Base-by-base conservation (phyloP, 495 filamentous ascomycete genomes). In the Alectoria sarmentosa region DNA sequence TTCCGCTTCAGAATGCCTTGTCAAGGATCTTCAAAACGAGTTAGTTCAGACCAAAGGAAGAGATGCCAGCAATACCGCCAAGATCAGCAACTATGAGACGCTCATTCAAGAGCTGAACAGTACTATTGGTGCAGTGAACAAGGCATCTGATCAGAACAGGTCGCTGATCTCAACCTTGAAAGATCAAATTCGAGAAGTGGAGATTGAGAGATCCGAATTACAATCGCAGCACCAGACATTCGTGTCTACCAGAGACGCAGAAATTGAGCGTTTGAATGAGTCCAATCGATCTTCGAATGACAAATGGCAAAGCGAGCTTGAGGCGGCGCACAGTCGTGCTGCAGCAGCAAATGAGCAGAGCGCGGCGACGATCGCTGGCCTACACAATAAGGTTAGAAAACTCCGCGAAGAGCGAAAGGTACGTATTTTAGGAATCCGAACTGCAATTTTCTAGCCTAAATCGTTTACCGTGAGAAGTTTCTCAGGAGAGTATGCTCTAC, bases 361-460 rank as follows among this genome's bases (percentile, higher is more conserved):
- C 6, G 36, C 34, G 23, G 56, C 61, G 13, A 39, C 38, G 19
- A 48, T 63, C 52, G 26, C 52, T 57, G 26, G 37, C 42, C 34
- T 67, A 38, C 39, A 34, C 17, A 39, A 4, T 23, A 41, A 63
- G 54, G 49, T 58, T 55, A 41, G 37, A 23, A 41, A 34, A 34
- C 61, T 63, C 32, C 44, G 60, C 23, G 32, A 59, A 32, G 60
- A 63, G 60, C 65, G 48, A 23, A 36, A 58, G 36, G 52, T 55
- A 55, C 4, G 52, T 55, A 17, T 32, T 21, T 34, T 55, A 0
- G 52, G 13, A n/a, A 54, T 19, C 7, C 1, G 8, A 21, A 32
- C 30, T 55, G 49, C 49, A 54, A 5, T 55, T 6, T 34, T 17
- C 30, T 19, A 21, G 28, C 52, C 52, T 34, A 21, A 8, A 34